Conservation (phyloP, 2,329 filamentous ascomycete species). For the Colletotrichum endophyticum region DNA sequence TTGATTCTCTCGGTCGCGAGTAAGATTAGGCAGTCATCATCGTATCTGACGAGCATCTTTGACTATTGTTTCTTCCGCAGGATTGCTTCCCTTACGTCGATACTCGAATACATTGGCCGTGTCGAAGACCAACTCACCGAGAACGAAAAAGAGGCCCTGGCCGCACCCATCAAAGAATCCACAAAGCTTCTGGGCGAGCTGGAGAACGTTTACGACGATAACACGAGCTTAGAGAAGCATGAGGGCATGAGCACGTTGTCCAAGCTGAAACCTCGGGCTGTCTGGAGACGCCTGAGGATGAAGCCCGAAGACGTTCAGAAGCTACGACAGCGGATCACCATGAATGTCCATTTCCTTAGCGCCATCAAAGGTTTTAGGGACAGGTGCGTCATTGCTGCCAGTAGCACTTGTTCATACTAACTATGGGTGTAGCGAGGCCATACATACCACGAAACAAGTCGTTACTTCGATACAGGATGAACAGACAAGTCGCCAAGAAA, state of each 20-base stretch:
- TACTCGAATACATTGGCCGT: neutral
- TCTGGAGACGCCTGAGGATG: neutral
- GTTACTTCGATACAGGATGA: neutral
- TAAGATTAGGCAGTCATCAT: neutral
- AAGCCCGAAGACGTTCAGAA: neutral
- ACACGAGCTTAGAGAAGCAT: neutral
- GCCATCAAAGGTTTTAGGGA: neutral
- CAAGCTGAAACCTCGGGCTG: neutral
- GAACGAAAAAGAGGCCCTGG: neutral
- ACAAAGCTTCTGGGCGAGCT: neutral
- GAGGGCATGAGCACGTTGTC: accelerated
- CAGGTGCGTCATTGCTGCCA: neutral
- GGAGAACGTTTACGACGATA: accelerated
- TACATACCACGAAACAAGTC: neutral
- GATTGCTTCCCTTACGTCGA: neutral
- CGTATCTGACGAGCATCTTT: too few relatives aligned
- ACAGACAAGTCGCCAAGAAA: neutral
- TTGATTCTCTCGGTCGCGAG: neutral
- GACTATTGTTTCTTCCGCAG: neutral
- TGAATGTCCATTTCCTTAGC: neutral
- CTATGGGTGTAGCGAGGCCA: accelerated
- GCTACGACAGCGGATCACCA: neutral
- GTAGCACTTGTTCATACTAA: accelerated
- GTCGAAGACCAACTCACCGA: neutral
- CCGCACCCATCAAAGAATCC: neutral